phyloP scores from a whole-genome alignment of 2,329 filamentous ascomycete species.

The Clonostachys rhizophaga region DNA sequence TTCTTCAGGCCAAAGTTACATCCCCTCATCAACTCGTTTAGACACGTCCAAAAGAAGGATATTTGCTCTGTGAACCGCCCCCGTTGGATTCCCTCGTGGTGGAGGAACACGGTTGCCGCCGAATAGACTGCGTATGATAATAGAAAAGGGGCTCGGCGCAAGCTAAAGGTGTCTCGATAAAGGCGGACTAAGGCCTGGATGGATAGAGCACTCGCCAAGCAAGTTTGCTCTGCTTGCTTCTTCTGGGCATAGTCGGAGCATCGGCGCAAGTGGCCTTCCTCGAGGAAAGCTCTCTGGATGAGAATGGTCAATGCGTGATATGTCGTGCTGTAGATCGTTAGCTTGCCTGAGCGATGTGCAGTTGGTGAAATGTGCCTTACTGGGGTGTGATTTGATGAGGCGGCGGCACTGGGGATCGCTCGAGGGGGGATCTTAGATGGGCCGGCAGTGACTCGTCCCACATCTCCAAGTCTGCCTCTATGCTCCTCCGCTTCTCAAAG shows the following conservation, averaged over 20 bases:
- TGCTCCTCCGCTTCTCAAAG: constrained; percentile 1
- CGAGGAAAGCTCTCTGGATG: constrained; percentile 36
- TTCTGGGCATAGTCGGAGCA: constrained; percentile 16
- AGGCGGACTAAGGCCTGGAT: constrained; percentile 26
- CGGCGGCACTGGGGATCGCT: constrained; percentile 5
- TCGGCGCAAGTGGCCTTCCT: constrained; percentile 19
- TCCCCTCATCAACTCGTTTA: constrained; percentile 24
- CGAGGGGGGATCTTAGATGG: constrained; percentile 10
- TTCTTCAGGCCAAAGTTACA: constrained; percentile 29
- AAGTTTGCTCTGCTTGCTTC: constrained; percentile 16
- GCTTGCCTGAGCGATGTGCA: too few species aligned
- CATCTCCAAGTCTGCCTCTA: constrained; percentile 2
- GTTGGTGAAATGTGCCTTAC: neutral
- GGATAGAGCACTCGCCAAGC: constrained; percentile 22
- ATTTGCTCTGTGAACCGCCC: constrained; percentile 23
- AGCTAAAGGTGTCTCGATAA: constrained; percentile 30
- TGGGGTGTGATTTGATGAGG: constrained; percentile 6
- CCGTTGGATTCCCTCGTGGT: constrained; percentile 18
- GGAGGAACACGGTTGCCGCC: constrained; percentile 21
- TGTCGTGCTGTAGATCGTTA: constrained; percentile 11
- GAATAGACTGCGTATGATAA: constrained; percentile 34
- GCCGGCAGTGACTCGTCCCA: constrained; percentile 2
- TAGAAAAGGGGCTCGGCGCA: constrained; percentile 31
- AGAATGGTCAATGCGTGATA: constrained; percentile 37
- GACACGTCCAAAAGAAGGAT: constrained; percentile 27